A percentile compares a stretch with the other conserved stretches of the same genome.
These are phyloP conservation scores for Globisporangium perplexum DNA, from an alignment of 352 stramenopile genomes.

Conservation along the genomic window DNA sequence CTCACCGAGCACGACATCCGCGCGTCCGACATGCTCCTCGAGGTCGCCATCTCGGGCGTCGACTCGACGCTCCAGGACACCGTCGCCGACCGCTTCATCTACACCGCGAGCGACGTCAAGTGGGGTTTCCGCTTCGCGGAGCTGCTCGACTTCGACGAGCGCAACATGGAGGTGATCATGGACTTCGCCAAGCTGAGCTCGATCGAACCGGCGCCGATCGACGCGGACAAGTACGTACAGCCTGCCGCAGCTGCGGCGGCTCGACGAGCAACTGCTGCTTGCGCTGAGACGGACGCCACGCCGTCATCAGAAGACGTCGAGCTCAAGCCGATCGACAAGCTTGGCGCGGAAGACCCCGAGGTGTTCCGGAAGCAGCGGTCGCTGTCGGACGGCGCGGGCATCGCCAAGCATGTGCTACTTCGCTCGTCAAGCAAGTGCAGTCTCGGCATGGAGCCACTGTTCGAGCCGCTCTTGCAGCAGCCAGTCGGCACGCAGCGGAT, in stretches of 20 bases:
- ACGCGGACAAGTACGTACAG: conserved; percentile 38
- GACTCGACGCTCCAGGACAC: conserved; percentile 83
- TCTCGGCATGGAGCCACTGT: conserved; percentile 68
- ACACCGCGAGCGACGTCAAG: conserved; percentile 56
- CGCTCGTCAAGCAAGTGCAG: conserved; percentile 32
- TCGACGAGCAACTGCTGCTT: not conserved
- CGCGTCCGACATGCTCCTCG: conserved; percentile 68
- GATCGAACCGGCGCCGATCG: conserved; percentile 49
- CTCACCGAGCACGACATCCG: conserved; percentile 54
- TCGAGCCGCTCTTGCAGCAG: conserved; percentile 63
- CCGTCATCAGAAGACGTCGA: not conserved
- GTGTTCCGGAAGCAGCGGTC: conserved; percentile 11
- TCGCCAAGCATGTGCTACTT: conserved; percentile 5
- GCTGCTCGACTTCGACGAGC: conserved; percentile 66
- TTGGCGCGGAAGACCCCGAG: conserved; percentile 8
- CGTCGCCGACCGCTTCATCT: conserved; percentile 73
- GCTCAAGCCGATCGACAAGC: conserved; percentile 8
- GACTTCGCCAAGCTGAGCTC: conserved; percentile 73
- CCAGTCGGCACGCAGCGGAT: conserved; percentile 52
- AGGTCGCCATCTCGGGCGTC: conserved; percentile 70
- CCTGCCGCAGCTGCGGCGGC: conserved; percentile 5
- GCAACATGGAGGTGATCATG: conserved; percentile 63
- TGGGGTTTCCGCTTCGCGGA: conserved; percentile 74
- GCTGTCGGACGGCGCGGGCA: conserved; percentile 14
- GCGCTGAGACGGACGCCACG: not conserved